A percentile compares a stretch with the other conserved stretches of the same genome.
Evolutionary conservation across 1,284 basidiomycete species (phyloP).

Genomic region (Leccinum fuscescens): DNA sequence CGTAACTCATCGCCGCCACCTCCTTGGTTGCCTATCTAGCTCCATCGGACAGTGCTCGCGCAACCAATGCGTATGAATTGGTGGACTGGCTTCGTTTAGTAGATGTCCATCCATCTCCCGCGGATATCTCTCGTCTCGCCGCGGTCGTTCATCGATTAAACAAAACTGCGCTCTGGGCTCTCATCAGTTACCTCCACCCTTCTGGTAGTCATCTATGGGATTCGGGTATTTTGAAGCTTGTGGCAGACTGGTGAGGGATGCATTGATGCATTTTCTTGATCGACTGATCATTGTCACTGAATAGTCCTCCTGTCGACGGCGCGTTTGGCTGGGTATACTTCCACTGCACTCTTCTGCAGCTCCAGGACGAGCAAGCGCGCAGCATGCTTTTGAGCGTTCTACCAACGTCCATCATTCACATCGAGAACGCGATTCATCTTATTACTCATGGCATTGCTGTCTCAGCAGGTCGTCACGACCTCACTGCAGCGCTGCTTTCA

Average conservation of each 20-base stretch:
- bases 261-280: background rate
- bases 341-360: conserved; percentile 32
- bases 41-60: conserved; percentile 31
- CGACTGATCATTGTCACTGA: background rate
- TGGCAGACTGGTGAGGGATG: conserved; percentile 33
- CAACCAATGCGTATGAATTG: conserved; percentile 48
- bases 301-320: conserved; percentile 21
- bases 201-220: conserved; percentile 43
- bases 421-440: conserved; percentile 39
- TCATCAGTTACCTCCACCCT: conserved; percentile 47
- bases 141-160: conserved; percentile 41
- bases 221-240: conserved; percentile 15
- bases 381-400: conserved; percentile 27
- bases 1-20: background rate
- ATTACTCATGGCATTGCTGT: conserved; percentile 40
- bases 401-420: conserved; percentile 23
- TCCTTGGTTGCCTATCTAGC: conserved; percentile 30
- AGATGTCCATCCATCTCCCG: conserved; percentile 33
- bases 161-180: conserved; percentile 39
- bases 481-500: conserved; percentile 30
- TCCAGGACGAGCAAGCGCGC: conserved; percentile 26
- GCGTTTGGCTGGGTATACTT: conserved; percentile 47
- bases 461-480: conserved; percentile 15
- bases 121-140: conserved; percentile 42
- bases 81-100: conserved; percentile 59